These are phyloP conservation scores for Quercus wislizeni DNA, from an alignment of 306 rosid species.

Conservation along the genomic window DNA sequence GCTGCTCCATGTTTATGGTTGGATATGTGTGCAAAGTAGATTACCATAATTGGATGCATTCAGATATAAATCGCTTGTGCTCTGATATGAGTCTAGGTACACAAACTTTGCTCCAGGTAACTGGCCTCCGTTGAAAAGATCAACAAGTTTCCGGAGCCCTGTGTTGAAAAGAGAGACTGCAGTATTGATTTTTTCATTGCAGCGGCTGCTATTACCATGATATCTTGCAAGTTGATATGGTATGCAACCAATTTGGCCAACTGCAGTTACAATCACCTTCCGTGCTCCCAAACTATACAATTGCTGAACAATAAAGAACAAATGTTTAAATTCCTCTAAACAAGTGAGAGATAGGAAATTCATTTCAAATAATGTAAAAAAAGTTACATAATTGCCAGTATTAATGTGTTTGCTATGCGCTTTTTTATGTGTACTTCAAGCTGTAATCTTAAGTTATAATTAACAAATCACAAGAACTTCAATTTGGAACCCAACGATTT, in stretches of 20 bases:
- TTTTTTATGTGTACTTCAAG: no score
- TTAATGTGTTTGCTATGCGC: no score
- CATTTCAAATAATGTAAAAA: no score
- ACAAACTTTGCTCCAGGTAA: slow-evolving; percentile 86
- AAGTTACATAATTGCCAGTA: no score
- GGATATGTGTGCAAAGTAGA: background rate
- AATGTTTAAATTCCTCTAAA: background rate
- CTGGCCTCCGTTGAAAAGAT: slow-evolving; percentile 60
- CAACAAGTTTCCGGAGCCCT: slow-evolving; percentile 58
- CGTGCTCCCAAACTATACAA: slow-evolving; percentile 77
- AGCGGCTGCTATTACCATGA: slow-evolving; percentile 49
- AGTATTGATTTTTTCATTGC: slow-evolving; percentile 79
- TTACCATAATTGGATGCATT: slow-evolving; percentile 57
- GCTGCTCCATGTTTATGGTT: background rate
- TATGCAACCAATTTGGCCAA: slow-evolving; percentile 91
- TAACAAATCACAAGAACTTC: no score
- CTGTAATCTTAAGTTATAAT: no score
- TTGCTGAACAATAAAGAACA: slow-evolving; percentile 45
- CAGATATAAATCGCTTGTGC: slow-evolving; percentile 46
- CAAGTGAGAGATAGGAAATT: no score
- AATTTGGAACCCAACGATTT: no score
- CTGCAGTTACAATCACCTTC: slow-evolving; percentile 69
- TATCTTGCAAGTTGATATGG: slow-evolving; percentile 79
- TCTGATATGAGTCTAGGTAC: slow-evolving; percentile 59
- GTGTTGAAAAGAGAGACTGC: slow-evolving; percentile 67